Conservation (phyloP, 345 rosid species). For the Hevea brasiliensis region DNA sequence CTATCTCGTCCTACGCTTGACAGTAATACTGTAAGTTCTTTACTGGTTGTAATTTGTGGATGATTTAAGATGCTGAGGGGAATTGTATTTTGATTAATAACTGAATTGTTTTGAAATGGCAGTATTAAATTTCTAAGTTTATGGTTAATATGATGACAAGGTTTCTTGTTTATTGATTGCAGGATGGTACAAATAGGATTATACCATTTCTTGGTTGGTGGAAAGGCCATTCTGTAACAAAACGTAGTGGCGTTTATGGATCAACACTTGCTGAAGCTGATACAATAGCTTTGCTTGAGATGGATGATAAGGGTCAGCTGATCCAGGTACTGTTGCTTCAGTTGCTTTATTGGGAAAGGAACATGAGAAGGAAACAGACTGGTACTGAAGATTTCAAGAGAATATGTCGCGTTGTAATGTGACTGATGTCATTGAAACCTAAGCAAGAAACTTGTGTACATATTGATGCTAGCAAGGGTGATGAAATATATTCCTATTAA, state of each 20-base stretch:
- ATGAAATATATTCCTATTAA: background rate
- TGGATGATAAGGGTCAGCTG: conserved; percentile 60
- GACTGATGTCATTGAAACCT: background rate
- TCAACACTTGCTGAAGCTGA: conserved; percentile 77
- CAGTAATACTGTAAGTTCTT: conserved; percentile 31
- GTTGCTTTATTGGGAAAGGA: conserved; percentile 9
- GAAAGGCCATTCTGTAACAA: conserved; percentile 85
- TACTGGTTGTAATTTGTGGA: background rate
- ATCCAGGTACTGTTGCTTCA: conserved; percentile 54
- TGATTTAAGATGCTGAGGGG: background rate
- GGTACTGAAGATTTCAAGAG: background rate
- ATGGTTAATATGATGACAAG: background rate
- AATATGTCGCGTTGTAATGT: background rate
- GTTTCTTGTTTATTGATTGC: conserved; percentile 27
- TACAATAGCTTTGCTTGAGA: conserved; percentile 53
- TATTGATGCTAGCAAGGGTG: background rate
- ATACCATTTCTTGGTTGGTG: conserved; percentile 79
- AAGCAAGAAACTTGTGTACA: background rate
- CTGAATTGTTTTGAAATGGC: conserved; percentile 5
- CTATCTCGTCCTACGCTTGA: conserved; percentile 55
- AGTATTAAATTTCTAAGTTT: background rate
- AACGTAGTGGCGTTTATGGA: conserved; percentile 92
- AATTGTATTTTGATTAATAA: background rate
- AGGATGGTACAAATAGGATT: conserved; percentile 51
- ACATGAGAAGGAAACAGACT: background rate